Percentiles rank a stretch among this genome's conserved stretches.
Conservation (phyloP, 192 early-diverging fungal species). For the Gaertneriomyces semiglobifer region DNA sequence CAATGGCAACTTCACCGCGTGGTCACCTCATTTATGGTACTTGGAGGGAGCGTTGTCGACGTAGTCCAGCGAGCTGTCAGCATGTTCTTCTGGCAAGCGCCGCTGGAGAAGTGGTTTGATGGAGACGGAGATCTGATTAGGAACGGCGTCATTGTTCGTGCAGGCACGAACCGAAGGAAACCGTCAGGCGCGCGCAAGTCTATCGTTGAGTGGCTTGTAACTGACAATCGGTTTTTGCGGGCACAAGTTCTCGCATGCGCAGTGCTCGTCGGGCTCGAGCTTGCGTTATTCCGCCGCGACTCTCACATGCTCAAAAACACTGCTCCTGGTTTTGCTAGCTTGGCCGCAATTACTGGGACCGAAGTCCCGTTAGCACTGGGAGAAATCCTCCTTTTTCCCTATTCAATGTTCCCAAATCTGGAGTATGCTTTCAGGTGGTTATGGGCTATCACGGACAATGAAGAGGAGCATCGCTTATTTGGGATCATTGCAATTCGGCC, state of each 20-base stretch:
- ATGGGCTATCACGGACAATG: slow-evolving; percentile 34
- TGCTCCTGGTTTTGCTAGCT: neutral
- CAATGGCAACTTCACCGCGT: slow-evolving; percentile 20
- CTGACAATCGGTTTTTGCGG: slow-evolving; percentile 24
- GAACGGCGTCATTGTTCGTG: slow-evolving; percentile 15
- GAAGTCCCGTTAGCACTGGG: neutral
- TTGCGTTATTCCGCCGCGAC: slow-evolving; percentile 9
- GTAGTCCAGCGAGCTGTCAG: slow-evolving; percentile 19
- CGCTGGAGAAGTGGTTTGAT: slow-evolving; percentile 30
- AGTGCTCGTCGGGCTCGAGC: slow-evolving; percentile 29
- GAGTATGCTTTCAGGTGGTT: slow-evolving; percentile 40
- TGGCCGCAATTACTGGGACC: neutral
- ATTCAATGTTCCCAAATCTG: slow-evolving; percentile 34
- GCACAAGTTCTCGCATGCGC: slow-evolving; percentile 20
- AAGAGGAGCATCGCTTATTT: slow-evolving; percentile 19
- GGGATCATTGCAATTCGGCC: slow-evolving; percentile 36
- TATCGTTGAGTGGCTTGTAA: slow-evolving; percentile 19
- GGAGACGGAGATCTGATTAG: slow-evolving; percentile 21
- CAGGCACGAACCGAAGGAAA: slow-evolving; percentile 5
- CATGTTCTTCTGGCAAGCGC: slow-evolving; percentile 33
- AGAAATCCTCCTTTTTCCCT: slow-evolving; percentile 34
- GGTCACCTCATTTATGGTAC: slow-evolving; percentile 19
- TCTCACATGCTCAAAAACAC: neutral
- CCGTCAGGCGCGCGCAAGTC: slow-evolving; percentile 6
- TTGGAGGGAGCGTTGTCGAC: slow-evolving; percentile 20